These are phyloP conservation scores for Magnusiomyces magnusii DNA, from an alignment of 1,139 yeast genomes.

Conservation along the genomic window DNA sequence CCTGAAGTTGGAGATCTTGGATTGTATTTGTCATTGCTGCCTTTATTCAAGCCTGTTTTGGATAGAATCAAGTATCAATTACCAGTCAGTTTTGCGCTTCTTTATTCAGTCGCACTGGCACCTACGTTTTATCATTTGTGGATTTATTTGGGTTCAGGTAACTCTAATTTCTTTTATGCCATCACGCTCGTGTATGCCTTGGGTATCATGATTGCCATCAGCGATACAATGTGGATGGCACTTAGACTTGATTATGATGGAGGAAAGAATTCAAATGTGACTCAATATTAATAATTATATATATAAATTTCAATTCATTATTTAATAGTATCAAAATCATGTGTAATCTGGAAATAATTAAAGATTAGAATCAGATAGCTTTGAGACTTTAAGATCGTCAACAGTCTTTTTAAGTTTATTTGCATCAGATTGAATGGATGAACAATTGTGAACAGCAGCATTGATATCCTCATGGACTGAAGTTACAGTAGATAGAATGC, in stretches of 20 bases:
- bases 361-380: no score
- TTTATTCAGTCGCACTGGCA: constrained; percentile 52
- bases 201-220: constrained; percentile 58
- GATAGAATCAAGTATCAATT: constrained; percentile 38
- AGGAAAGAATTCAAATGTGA: constrained; percentile 23
- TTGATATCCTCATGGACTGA: constrained; percentile 26
- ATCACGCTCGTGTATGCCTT: constrained; percentile 75
- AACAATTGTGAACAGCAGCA: constrained; percentile 21
- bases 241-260: constrained; percentile 64
- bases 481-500: constrained; percentile 22
- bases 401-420: neutral
- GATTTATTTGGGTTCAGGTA: constrained; percentile 93
- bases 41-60: constrained; percentile 45
- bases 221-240: constrained; percentile 81
- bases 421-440: constrained; percentile 17
- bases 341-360: no score
- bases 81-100: constrained; percentile 39
- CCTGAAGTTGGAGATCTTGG: constrained; percentile 86
- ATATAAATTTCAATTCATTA: no score
- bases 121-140: constrained; percentile 92
- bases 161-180: constrained; percentile 93
- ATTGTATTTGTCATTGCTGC: constrained; percentile 52
- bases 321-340: no score
- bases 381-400: neutral
- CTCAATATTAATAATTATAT: constrained; percentile 15